Base-by-base conservation (phyloP, 306 rosid genomes). In the Betula pendula region DNA sequence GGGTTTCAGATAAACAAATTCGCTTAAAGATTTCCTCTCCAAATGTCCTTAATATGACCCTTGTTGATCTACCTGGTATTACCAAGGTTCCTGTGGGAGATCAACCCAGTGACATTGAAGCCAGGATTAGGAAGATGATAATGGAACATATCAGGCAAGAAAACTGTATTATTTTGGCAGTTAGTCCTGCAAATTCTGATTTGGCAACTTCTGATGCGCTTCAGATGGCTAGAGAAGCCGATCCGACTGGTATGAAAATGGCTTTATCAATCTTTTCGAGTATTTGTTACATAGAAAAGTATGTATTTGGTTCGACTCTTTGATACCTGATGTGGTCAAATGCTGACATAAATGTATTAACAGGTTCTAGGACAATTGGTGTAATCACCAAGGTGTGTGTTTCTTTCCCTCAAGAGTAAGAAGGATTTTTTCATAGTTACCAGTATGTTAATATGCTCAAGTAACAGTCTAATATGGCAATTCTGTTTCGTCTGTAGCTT, bases 81-180 rank as follows among this genome's bases (percentile, higher is more conserved):
- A 95, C 99, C 0, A 95, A 95, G 88, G 99, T 92, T 81, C 99
- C 99, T 43, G 97, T 95, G 77, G 99, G 97, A 53, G 99, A 95
- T 71, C 99, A 95, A 80, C 99, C 99, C 67, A 83, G 96, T 83
- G 97, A 95, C 72, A 95, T 95, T 51, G 99, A 95, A 88, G 96
- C 93, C 48, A 88, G 97, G 51, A 95, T 95, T 79, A 87, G 99
- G 83, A 89, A 96, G 53, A 95, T 95, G 99, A 95, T 95, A 75
- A 90, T 91, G 97, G 91, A 96, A 58, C 90, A 95, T 75, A 95
- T 95, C 62, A 95, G 91, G 88, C 85, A 87, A 68, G 87, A 89
- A 16, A 93, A 87, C 78, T 95, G 97, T 81, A 88, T 95, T 59
- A 95, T 95, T 84, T 86, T 95, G 19, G 99, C 99, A 72, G 99